These are phyloP conservation scores for Striga asiatica DNA, from an alignment of 257 asterid genomes.

Conservation along the genomic window DNA sequence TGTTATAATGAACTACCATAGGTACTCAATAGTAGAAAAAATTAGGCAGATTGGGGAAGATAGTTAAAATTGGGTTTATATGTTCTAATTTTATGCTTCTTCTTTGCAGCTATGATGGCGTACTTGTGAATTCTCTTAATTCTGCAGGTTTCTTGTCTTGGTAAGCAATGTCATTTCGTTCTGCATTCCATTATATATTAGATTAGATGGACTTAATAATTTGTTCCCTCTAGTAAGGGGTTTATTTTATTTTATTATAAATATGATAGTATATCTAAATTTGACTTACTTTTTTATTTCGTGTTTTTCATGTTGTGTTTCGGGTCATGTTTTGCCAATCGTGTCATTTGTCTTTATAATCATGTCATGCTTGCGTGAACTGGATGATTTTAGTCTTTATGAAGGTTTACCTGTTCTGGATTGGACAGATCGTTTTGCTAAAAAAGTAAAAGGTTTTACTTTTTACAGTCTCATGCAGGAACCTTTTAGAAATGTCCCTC, in stretches of 20 bases:
- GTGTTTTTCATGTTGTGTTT: neutral
- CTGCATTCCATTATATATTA: neutral
- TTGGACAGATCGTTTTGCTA: constrained; percentile 5
- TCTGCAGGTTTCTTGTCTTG: constrained; percentile 44
- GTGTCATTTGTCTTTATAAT: neutral
- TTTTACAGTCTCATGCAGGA: constrained; percentile 90
- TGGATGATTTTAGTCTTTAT: neutral
- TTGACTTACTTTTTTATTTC: too few species aligned
- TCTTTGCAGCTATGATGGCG: constrained; percentile 68
- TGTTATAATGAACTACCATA: neutral
- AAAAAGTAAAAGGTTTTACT: constrained; percentile 44
- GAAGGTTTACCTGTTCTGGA: neutral
- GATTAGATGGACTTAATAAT: too few species aligned
- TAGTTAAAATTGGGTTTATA: neutral
- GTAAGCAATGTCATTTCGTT: constrained; percentile 35
- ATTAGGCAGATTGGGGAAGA: neutral
- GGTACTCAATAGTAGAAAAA: neutral
- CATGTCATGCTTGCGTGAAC: too few species aligned
- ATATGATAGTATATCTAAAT: too few species aligned
- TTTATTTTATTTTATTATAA: neutral
- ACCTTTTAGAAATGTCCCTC: constrained; percentile 71
- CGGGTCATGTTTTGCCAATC: neutral
- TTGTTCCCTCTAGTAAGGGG: too few species aligned
- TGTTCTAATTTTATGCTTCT: constrained; percentile 14
- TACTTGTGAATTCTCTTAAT: constrained; percentile 75